phyloP scores from a whole-genome alignment of 2,329 filamentous ascomycete species.

The Talaromyces piceae region DNA sequence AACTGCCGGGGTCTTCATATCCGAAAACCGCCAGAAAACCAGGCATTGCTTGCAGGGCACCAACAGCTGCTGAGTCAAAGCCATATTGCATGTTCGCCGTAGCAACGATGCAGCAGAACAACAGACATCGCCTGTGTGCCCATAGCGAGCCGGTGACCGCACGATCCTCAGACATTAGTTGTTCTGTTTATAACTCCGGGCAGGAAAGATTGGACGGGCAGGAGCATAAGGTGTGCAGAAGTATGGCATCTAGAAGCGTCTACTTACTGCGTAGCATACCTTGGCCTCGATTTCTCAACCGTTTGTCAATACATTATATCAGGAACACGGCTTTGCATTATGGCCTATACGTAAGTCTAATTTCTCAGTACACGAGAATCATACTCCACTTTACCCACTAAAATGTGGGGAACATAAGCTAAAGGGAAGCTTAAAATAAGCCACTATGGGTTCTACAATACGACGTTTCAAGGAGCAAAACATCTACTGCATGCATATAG shows the following conservation, averaged over 20 bases:
- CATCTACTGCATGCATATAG: too few relatives aligned
- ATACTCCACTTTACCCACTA: too few relatives aligned
- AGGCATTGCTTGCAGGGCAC: slow-evolving; percentile 44
- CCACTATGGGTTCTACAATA: too few relatives aligned
- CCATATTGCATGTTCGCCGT: slow-evolving; percentile 49
- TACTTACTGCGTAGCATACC: not conserved
- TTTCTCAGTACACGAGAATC: too few relatives aligned
- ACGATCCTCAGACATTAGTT: not conserved
- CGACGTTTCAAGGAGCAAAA: too few relatives aligned
- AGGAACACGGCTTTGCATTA: too few relatives aligned
- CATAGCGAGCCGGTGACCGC: slow-evolving; percentile 1
- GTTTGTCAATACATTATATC: too few relatives aligned
- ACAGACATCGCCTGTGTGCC: slow-evolving; percentile 37
- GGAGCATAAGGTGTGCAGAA: not conserved
- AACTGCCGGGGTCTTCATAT: slow-evolving; percentile 33
- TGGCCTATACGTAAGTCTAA: too few relatives aligned
- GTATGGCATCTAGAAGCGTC: too few relatives aligned
- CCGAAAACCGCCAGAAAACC: slow-evolving; percentile 47
- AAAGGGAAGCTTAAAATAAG: too few relatives aligned
- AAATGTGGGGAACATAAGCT: too few relatives aligned
- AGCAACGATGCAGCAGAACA: slow-evolving; percentile 41
- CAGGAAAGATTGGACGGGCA: not conserved
- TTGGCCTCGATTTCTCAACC: not conserved
- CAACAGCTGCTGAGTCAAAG: slow-evolving; percentile 42
- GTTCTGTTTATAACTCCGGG: too few relatives aligned